These are phyloP conservation scores for Schoenoplectus triqueter DNA, from an alignment of 202 grass and related monocot genomes.

Conservation along the genomic window DNA sequence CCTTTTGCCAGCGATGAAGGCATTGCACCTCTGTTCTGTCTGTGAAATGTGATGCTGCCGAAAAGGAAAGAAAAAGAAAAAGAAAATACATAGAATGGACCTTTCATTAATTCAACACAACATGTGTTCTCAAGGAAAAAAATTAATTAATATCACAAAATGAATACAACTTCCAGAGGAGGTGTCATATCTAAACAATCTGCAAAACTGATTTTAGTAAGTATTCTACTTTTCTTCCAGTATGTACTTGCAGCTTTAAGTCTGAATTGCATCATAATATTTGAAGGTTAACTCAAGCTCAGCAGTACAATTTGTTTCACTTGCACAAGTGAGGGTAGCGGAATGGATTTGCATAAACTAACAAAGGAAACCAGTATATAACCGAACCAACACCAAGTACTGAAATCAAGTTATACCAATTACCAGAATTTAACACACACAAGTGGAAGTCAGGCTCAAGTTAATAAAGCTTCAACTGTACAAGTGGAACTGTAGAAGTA, in stretches of 20 bases:
- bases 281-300: not conserved
- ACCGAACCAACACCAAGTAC: not conserved
- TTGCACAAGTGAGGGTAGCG: not conserved
- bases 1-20: slow-evolving; percentile 99
- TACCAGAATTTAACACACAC: not conserved
- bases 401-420: not conserved
- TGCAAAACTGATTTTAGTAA: not conserved
- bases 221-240: not conserved
- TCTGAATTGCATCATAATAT: not conserved
- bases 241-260: not conserved
- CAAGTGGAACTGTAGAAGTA: not conserved
- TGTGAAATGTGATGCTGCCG: slow-evolving; percentile 77
- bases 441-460: not conserved
- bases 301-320: not conserved
- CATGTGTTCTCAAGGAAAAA: not conserved
- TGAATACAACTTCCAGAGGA: too few species aligned
- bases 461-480: not conserved
- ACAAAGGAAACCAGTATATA: not conserved
- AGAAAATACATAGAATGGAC: slow-evolving; percentile 16
- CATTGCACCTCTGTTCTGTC: slow-evolving; percentile 98
- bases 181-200: not conserved
- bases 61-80: slow-evolving; percentile 34
- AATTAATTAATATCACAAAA: too few species aligned
- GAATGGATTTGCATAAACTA: slow-evolving; percentile 13
- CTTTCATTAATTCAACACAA: slow-evolving; percentile 8